phyloP scores from a whole-genome alignment of 2,329 filamentous ascomycete genomes.

The Talaromyces rugulosus region DNA sequence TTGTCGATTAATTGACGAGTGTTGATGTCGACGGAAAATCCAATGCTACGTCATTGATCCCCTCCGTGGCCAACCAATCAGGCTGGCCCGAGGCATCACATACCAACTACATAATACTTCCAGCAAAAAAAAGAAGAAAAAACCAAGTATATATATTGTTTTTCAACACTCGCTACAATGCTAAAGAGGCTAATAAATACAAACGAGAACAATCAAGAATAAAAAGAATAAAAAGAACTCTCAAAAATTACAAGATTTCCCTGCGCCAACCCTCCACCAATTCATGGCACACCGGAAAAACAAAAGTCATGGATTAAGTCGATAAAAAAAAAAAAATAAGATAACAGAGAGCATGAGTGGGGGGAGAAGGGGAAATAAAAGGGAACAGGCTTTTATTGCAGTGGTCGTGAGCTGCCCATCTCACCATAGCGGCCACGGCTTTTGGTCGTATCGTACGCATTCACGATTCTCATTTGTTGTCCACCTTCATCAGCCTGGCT shows the following conservation, averaged over 20 bases:
- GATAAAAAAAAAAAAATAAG: not conserved
- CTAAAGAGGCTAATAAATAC: slow-evolving; percentile 4
- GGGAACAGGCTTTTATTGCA: slow-evolving; percentile 7
- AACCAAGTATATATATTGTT: not conserved
- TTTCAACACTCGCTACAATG: not conserved
- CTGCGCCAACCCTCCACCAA: not conserved
- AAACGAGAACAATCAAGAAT: not conserved
- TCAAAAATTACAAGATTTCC: not conserved
- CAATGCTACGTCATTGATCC: not conserved
- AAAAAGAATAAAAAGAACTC: slow-evolving; percentile 3
- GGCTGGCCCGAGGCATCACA: not conserved
- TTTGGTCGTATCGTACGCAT: slow-evolving; percentile 96
- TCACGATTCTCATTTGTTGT: slow-evolving; percentile 79
- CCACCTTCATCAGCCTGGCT: slow-evolving; percentile 89
- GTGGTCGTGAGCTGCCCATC: slow-evolving; percentile 65
- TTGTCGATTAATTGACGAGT: no score
- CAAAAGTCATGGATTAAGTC: not conserved
- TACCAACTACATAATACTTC: not conserved
- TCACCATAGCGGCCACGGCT: slow-evolving; percentile 90
- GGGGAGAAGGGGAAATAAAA: not conserved
- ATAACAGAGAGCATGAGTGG: not conserved
- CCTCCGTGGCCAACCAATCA: not conserved
- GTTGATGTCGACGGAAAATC: no score
- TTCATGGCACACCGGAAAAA: not conserved
- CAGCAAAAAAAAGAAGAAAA: not conserved